Conservation (phyloP, 306 rosid species). For the Erythrophleum fordii region DNA sequence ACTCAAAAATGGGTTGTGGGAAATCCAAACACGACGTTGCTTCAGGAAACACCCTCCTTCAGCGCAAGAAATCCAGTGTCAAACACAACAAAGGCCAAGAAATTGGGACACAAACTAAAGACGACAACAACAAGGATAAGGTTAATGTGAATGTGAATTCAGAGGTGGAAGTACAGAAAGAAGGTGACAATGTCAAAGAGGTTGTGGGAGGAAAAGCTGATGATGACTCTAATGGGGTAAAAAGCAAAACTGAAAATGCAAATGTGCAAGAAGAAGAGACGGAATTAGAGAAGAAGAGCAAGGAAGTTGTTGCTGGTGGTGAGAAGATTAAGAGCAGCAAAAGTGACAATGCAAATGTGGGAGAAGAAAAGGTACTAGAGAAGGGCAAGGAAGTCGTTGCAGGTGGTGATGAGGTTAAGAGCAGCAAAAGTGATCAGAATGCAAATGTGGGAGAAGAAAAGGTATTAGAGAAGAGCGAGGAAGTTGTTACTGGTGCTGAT, state of each 20-base stretch:
- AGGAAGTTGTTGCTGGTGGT: neutral
- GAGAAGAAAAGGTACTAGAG: conserved; percentile 26
- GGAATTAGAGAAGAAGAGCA: neutral
- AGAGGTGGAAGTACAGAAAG: neutral
- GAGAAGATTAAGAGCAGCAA: conserved; percentile 31
- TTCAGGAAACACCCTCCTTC: conserved; percentile 56
- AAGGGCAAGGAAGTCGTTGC: neutral
- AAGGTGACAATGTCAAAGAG: conserved; percentile 1
- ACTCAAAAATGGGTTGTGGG: conserved; percentile 75
- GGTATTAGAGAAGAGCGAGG: conserved; percentile 34
- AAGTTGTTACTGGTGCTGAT: conserved; percentile 3
- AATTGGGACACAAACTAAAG: neutral
- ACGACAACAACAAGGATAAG: conserved; percentile 5
- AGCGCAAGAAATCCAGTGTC: conserved; percentile 53
- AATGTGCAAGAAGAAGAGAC: neutral
- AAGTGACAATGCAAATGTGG: conserved; percentile 10
- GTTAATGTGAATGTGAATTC: conserved; percentile 3
- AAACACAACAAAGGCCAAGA: conserved; percentile 11
- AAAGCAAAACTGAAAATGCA: conserved; percentile 20
- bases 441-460: neutral
- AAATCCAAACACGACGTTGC: conserved; percentile 79
- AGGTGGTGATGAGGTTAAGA: conserved; percentile 35
- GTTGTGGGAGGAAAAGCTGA: conserved; percentile 9
- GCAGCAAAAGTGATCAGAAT: neutral
- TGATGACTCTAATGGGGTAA: neutral